These are phyloP conservation scores for Exophiala lecanii-corni DNA, from an alignment of 2,329 filamentous ascomycete species.

Conservation along the genomic window DNA sequence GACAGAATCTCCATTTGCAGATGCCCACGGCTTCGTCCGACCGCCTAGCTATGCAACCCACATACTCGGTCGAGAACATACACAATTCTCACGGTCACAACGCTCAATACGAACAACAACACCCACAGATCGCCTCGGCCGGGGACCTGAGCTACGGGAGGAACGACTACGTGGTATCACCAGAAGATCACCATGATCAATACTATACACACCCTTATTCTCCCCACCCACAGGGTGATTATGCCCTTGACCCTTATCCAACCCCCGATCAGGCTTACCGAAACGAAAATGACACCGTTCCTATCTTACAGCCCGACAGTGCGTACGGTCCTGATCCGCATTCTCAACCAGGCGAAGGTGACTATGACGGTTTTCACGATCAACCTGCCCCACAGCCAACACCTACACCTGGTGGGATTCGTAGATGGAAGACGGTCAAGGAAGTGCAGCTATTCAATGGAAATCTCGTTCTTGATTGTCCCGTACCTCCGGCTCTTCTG, in stretches of 20 bases:
- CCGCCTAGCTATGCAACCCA: conserved; percentile 75
- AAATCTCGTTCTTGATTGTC: conserved; percentile 94
- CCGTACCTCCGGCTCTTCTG: conserved; percentile 81
- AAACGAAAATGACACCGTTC: conserved; percentile 66
- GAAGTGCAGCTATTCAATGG: conserved; percentile 96
- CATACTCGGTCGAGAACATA: conserved; percentile 69
- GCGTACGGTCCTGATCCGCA: conserved; percentile 59
- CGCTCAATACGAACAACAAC: conserved; percentile 50
- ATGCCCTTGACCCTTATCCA: conserved; percentile 53
- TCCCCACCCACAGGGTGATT: conserved; percentile 58
- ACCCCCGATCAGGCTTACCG: conserved; percentile 55
- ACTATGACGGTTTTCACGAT: conserved; percentile 28
- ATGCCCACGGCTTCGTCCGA: conserved; percentile 68
- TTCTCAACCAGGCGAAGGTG: conserved; percentile 33
- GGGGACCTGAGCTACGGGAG: conserved; percentile 41
- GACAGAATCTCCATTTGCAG: conserved; percentile 51
- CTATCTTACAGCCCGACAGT: conserved; percentile 66
- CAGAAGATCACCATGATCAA: conserved; percentile 79
- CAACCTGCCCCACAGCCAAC: conserved; percentile 32
- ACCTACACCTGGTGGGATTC: conserved; percentile 59
- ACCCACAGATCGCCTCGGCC: conserved; percentile 27
- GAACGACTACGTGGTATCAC: conserved; percentile 70
- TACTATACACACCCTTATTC: conserved; percentile 84
- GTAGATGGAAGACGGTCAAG: conserved; percentile 97
- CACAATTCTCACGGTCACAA: conserved; percentile 59